Evolutionary conservation across 2,329 filamentous ascomycete genomes (phyloP).

Genomic region (Aspergillus pseudoviridinutans): DNA sequence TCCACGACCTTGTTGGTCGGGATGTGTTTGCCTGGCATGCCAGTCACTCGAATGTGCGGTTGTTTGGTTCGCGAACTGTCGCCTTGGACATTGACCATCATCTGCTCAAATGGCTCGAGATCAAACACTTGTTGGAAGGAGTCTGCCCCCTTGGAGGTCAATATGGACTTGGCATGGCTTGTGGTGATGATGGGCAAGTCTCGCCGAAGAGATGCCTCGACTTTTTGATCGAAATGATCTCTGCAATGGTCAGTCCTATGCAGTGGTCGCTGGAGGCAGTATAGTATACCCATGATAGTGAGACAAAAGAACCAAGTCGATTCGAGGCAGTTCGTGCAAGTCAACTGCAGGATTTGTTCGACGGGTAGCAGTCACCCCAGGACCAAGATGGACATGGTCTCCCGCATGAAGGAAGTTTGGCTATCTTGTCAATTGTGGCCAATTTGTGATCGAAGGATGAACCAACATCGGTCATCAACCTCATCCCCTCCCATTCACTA

Average conservation of each 20-base stretch:
- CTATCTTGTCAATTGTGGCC: conserved; percentile 18
- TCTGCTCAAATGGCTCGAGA: conserved; percentile 54
- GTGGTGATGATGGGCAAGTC: conserved; percentile 62
- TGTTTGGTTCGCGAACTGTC: conserved; percentile 13
- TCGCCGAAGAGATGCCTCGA: conserved; percentile 49
- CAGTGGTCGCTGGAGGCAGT: background rate
- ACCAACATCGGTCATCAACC: conserved; percentile 38
- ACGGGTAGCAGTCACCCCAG: conserved; percentile 55
- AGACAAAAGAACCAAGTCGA: conserved; percentile 58
- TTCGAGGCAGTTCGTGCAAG: conserved; percentile 54
- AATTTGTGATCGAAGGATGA: no score
- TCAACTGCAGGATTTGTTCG: conserved; percentile 59
- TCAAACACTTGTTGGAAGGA: conserved; percentile 53
- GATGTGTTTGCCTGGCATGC: conserved; percentile 63
- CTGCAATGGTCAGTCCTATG: conserved; percentile 8
- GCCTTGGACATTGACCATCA: conserved; percentile 43
- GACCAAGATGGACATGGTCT: conserved; percentile 64
- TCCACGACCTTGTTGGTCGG: conserved; percentile 39
- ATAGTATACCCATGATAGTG: conserved; percentile 56
- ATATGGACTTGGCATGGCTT: conserved; percentile 54
- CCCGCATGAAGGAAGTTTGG: conserved; percentile 64
- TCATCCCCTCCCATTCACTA: conserved; percentile 39
- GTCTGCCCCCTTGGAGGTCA: conserved; percentile 46
- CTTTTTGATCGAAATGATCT: conserved; percentile 54
- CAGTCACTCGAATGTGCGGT: conserved; percentile 55